Percentiles rank a stretch among this genome's conserved stretches.
Evolutionary conservation across 352 stramenopile genomes (phyloP).

Genomic region (Pythium sukuiense): DNA sequence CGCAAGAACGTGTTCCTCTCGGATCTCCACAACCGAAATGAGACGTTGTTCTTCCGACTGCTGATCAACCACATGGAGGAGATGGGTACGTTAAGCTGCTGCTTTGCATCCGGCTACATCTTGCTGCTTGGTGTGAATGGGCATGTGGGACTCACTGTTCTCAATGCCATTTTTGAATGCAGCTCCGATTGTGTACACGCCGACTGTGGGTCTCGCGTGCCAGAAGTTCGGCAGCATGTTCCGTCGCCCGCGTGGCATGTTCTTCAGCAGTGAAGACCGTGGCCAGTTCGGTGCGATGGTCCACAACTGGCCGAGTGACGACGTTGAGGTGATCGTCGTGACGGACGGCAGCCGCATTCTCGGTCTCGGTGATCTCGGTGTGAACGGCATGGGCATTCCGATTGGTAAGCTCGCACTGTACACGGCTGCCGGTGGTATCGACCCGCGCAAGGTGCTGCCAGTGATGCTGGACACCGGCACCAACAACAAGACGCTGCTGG

Average conservation of each 20-base stretch:
- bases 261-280: slow-evolving; percentile 92
- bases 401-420: slow-evolving; percentile 97
- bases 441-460: slow-evolving; percentile 92
- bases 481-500: slow-evolving; percentile 93
- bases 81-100: slow-evolving; percentile 84
- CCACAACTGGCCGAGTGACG: slow-evolving; percentile 96
- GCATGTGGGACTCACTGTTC: background rate
- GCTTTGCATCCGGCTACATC: background rate
- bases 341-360: slow-evolving; percentile 97
- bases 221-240: slow-evolving; percentile 92
- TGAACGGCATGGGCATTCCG: slow-evolving; percentile 98
- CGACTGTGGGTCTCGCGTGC: slow-evolving; percentile 94
- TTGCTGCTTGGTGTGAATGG: slow-evolving; percentile 8
- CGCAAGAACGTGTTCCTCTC: slow-evolving; percentile 93
- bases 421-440: slow-evolving; percentile 93
- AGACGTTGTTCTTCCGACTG: slow-evolving; percentile 95
- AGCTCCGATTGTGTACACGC: slow-evolving; percentile 97
- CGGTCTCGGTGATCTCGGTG: slow-evolving; percentile 95
- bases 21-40: slow-evolving; percentile 95
- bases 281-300: slow-evolving; percentile 90
- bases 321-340: slow-evolving; percentile 97
- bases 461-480: slow-evolving; percentile 97
- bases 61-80: slow-evolving; percentile 91
- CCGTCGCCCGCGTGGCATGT: slow-evolving; percentile 92
- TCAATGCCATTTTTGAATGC: background rate